Evolutionary conservation across 2,329 filamentous ascomycete genomes (phyloP), one percentile per base, ranked within the genome.

Genomic region (Verticillium klebahnii): DNA sequence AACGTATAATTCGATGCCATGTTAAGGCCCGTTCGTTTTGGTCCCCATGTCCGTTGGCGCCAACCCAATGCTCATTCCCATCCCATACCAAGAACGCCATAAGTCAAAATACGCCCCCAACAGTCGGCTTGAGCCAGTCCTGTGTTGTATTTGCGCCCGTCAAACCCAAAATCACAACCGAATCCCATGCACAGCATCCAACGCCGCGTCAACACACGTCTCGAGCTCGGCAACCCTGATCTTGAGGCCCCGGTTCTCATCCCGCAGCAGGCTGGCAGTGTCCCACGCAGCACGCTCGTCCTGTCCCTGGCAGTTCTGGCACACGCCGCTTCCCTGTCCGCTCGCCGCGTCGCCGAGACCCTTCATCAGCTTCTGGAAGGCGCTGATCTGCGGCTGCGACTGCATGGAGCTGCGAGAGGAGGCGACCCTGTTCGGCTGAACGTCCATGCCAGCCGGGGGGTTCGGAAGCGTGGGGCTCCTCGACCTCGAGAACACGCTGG

Each of bases 191-290:
- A 86, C 83, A 57, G 77, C 75, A 68, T 88, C 85, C 60, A 89
- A 71, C 2, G 85, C 86, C 7, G 82, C 81, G 39, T 89, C 86
- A 5, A 89, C 82, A 4, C 80, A 85, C 2, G 75, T 78, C 73
- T 89, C 86, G 3, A 89, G 72, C 66, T 85, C 78, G 19, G 80
- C 78, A 3, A 89, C 84, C 23, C 85, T 75, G 45, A 80, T 77
- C 75, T 89, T 89, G 58, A 89, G 71, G 9, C 80, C 80, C 68
- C 77, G 82, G 66, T 89, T 89, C 76, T 89, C 87, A 56, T 85
- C 83, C 45, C 84, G 77, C 62, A 89, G 73, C 56, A 88, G 65
- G 59, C 81, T 80, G n/a, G 87, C 86, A 4, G 86, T 87, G 68
- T 89, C 82, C 86, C 86, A 89, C 5, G 86, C 86, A 40, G 85